phyloP scores from a whole-genome alignment of 2,329 filamentous ascomycete species.

The Hypoxylon sp. region DNA sequence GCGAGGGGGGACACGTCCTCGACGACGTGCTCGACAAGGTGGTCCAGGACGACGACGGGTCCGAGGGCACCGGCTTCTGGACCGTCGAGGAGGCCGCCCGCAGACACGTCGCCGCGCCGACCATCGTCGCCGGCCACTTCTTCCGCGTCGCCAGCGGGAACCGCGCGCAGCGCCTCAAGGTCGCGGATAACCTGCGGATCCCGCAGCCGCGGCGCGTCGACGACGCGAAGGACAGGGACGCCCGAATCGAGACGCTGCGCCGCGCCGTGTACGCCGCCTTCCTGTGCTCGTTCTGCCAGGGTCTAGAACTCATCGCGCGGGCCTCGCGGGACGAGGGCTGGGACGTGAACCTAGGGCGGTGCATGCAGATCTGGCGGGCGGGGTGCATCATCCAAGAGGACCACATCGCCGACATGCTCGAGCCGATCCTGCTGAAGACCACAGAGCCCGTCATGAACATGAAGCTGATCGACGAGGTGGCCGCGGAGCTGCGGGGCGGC shows the following conservation, averaged over 20 bases:
- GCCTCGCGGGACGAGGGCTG: slow-evolving; percentile 66
- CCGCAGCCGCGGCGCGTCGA: slow-evolving; percentile 46
- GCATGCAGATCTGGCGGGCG: slow-evolving; percentile 70
- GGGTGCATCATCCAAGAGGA: slow-evolving; percentile 77
- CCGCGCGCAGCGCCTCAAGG: slow-evolving; percentile 59
- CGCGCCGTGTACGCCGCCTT: slow-evolving; percentile 68
- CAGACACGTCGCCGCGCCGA: slow-evolving; percentile 70
- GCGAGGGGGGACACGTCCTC: slow-evolving; percentile 59
- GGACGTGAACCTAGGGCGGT: slow-evolving; percentile 60
- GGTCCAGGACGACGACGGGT: slow-evolving; percentile 71
- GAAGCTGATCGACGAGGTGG: slow-evolving; percentile 54
- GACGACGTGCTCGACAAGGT: slow-evolving; percentile 73
- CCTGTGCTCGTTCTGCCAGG: slow-evolving; percentile 70
- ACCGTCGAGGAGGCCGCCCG: slow-evolving; percentile 67
- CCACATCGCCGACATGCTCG: slow-evolving; percentile 67
- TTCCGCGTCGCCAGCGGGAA: slow-evolving; percentile 70
- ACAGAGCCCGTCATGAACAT: slow-evolving; percentile 55
- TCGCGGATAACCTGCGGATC: slow-evolving; percentile 53
- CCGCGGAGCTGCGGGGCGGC: slow-evolving; percentile 59
- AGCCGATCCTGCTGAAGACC: slow-evolving; percentile 51
- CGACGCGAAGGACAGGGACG: slow-evolving; percentile 45
- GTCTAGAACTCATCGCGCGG: slow-evolving; percentile 68
- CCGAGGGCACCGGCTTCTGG: slow-evolving; percentile 74
- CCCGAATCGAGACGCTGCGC: slow-evolving; percentile 65
- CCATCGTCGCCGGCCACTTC: slow-evolving; percentile 68